Evolutionary conservation across 1,139 yeast species (phyloP).

Genomic region (Geotrichum candidum): DNA sequence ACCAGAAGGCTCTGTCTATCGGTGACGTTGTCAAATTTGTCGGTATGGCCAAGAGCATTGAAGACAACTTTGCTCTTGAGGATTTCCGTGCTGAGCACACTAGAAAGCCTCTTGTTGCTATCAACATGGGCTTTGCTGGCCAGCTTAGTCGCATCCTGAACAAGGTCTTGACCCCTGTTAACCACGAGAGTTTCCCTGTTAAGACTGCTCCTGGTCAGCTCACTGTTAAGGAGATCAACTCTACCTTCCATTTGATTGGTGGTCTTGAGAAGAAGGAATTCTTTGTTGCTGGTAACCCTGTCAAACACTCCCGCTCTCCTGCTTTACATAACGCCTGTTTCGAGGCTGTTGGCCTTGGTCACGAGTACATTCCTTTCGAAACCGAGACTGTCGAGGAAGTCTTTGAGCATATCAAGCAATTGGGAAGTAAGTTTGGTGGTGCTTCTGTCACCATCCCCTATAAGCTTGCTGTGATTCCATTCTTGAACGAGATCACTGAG

Average conservation of each 20-base stretch:
- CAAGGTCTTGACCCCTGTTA: slow-evolving; percentile 72
- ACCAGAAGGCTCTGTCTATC: slow-evolving; percentile 56
- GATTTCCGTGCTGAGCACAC: slow-evolving; percentile 48
- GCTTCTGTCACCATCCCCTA: slow-evolving; percentile 88
- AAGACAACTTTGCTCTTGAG: slow-evolving; percentile 69
- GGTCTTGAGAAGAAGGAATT: slow-evolving; percentile 52
- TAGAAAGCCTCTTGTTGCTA: slow-evolving; percentile 65
- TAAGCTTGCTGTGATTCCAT: slow-evolving; percentile 69
- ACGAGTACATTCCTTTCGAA: slow-evolving; percentile 62
- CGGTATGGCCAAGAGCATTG: slow-evolving; percentile 59
- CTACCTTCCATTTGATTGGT: slow-evolving; percentile 57
- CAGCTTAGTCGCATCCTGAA: slow-evolving; percentile 76
- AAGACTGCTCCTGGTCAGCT: slow-evolving; percentile 79
- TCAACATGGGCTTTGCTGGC: slow-evolving; percentile 74
- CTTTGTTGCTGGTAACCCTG: slow-evolving; percentile 78
- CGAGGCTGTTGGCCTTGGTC: slow-evolving; percentile 68
- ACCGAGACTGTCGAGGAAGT: slow-evolving; percentile 54
- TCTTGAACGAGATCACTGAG: slow-evolving; percentile 51
- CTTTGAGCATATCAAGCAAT: slow-evolving; percentile 41
- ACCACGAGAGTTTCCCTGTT: slow-evolving; percentile 57
- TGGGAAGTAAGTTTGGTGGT: slow-evolving; percentile 69
- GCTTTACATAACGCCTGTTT: slow-evolving; percentile 75
- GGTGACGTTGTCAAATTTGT: slow-evolving; percentile 80
- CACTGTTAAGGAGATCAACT: slow-evolving; percentile 49
- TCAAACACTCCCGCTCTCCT: slow-evolving; percentile 85